Conservation (phyloP, 345 rosid genomes). For the Turritis glabra region DNA sequence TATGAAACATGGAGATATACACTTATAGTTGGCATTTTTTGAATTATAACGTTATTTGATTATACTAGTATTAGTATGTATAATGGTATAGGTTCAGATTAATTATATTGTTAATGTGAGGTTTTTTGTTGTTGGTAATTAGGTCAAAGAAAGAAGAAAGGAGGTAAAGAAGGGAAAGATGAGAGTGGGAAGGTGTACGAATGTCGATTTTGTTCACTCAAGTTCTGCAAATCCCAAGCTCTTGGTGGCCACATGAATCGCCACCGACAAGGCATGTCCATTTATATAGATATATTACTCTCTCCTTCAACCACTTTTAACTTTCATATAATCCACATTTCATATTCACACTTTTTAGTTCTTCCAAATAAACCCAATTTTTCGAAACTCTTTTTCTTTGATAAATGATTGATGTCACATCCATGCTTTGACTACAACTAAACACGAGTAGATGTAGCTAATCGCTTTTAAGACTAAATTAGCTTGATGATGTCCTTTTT, state of each 20-base stretch:
- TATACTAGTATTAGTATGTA: not conserved
- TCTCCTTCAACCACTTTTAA: slow-evolving; percentile 7
- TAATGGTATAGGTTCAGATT: not conserved
- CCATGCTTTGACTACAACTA: slow-evolving; percentile 29
- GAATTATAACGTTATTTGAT: not conserved
- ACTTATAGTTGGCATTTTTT: not conserved
- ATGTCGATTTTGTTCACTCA: slow-evolving; percentile 99
- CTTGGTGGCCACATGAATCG: slow-evolving; percentile 99
- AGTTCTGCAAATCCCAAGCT: slow-evolving; percentile 99
- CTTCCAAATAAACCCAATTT: slow-evolving; percentile 26
- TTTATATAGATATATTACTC: not conserved
- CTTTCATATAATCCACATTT: slow-evolving; percentile 9
- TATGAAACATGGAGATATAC: not conserved
- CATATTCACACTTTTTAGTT: slow-evolving; percentile 27
- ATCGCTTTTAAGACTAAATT: slow-evolving; percentile 27
- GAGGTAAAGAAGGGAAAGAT: slow-evolving; percentile 83
- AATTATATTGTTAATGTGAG: not conserved
- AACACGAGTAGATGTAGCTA: slow-evolving; percentile 15
- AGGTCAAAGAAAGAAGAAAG: slow-evolving; percentile 77
- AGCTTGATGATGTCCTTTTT: slow-evolving; percentile 15
- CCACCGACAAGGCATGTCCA: slow-evolving; percentile 88
- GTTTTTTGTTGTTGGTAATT: slow-evolving; percentile 12
- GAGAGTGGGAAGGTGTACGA: slow-evolving; percentile 91
- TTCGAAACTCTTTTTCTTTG: slow-evolving; percentile 6
- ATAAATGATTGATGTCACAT: slow-evolving; percentile 34